These are phyloP conservation scores for Fraxinus sp. DNA, from an alignment of 305 asterid genomes.

Conservation along the genomic window DNA sequence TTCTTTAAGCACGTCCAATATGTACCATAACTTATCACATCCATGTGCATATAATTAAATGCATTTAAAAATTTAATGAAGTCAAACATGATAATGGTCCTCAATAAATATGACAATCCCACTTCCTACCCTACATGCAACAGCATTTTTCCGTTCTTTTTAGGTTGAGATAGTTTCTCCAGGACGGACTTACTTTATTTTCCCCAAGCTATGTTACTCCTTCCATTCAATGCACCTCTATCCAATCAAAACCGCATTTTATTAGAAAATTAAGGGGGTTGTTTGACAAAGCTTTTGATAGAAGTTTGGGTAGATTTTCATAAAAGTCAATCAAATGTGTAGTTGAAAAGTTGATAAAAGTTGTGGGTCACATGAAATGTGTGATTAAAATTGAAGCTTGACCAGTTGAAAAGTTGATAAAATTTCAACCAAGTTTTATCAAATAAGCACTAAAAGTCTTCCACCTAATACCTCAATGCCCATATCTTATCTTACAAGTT, in stretches of 20 bases:
- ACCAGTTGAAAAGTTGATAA: neutral
- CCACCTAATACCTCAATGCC: neutral
- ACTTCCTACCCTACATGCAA: slow-evolving; percentile 6
- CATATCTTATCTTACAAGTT: neutral
- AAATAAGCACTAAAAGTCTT: neutral
- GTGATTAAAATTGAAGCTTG: neutral
- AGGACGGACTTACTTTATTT: neutral
- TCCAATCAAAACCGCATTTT: neutral
- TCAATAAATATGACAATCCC: neutral
- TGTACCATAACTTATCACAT: neutral
- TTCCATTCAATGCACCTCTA: neutral
- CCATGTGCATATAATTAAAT: slow-evolving; percentile 5
- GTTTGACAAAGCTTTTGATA: neutral
- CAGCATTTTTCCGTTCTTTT: neutral
- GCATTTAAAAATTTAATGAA: neutral
- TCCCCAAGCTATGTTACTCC: neutral
- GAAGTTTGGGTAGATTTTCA: neutral
- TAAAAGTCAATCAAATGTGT: neutral
- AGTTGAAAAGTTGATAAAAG: neutral
- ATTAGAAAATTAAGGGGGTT: neutral
- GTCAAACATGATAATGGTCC: neutral
- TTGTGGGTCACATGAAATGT: neutral
- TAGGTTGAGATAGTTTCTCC: neutral
- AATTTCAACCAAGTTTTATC: neutral
- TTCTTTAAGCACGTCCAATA: neutral